phyloP scores from a whole-genome alignment of 768 basidiomycete species.

The Cantharellus cinnabarinus region DNA sequence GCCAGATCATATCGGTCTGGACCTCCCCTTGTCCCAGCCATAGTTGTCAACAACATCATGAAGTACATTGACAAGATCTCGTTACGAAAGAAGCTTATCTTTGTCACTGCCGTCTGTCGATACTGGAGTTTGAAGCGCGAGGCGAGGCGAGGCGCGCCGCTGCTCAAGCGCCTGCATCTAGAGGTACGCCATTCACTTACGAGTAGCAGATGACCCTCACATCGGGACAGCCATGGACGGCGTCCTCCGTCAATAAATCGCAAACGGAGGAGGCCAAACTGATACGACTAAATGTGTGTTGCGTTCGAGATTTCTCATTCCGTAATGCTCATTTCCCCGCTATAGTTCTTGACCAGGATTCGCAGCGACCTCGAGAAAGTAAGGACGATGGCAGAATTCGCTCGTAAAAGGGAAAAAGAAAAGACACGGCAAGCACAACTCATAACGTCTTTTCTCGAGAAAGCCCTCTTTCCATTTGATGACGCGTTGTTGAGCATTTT shows the following conservation, averaged over 20 bases:
- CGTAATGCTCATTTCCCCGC: slow-evolving; percentile 10
- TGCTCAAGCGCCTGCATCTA: slow-evolving; percentile 79
- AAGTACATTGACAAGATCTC: slow-evolving; percentile 50
- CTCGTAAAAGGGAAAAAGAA: slow-evolving; percentile 57
- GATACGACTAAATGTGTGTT: slow-evolving; percentile 58
- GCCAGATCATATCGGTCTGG: slow-evolving; percentile 83
- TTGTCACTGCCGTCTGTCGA: slow-evolving; percentile 56
- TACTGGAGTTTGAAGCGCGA: slow-evolving; percentile 99
- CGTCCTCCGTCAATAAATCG: slow-evolving; percentile 36
- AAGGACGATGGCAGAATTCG: slow-evolving; percentile 40
- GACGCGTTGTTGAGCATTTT: slow-evolving; percentile 39
- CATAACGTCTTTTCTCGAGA: slow-evolving; percentile 43
- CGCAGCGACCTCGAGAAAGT: slow-evolving; percentile 61
- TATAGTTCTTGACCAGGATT: slow-evolving; percentile 37
- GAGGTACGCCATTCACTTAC: slow-evolving; percentile 26
- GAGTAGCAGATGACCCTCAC: too few species aligned
- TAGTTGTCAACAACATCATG: slow-evolving; percentile 62
- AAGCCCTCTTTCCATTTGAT: slow-evolving; percentile 47
- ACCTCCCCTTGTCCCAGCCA: slow-evolving; percentile 73
- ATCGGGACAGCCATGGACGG: slow-evolving; percentile 61
- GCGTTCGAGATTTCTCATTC: neutral
- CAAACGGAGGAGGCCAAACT: slow-evolving; percentile 68
- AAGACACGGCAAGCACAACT: slow-evolving; percentile 53
- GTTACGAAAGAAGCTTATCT: slow-evolving; percentile 56
- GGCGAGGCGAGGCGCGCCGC: slow-evolving; percentile 75